Evolutionary conservation across 306 rosid species (phyloP), one percentile per base, ranked within the genome.

Genomic region (Sicyos baderoa): DNA sequence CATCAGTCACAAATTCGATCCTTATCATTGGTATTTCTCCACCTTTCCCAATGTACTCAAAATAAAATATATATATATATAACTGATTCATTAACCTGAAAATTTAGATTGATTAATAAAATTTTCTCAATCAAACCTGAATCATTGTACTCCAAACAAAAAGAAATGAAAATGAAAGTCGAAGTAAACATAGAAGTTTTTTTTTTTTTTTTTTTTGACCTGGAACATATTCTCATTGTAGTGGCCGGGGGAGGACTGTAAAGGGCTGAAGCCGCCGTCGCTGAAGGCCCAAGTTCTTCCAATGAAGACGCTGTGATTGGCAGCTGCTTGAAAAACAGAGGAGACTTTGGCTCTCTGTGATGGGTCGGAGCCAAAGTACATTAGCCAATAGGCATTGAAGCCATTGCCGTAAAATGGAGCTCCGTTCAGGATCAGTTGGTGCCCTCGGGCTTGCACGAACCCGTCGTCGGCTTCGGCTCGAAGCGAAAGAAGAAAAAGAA

Each of bases 281-380:
- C 85, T 84, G 77, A 93, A 90, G 72, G 99, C 99, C 99, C 96
- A 88, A 68, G 96, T 82, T 74, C 99, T 88, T 16, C 81, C 90
- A 0, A 94, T 79, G 71, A 80, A 79, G 48, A 90, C 95, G 57
- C 91, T 90, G 54, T 81, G 83, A 45, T 57, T 64, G 23, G 72
- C 16, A 52, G 99, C 99, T 27, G 85, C 77, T 83, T 83, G 83
- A 78, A 88, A 88, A 4, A 89, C 75, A 22, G 91, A 85, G 3
- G 96, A 68, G 4, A 94, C 89, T 27, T 86, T 88, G 82, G 53
- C 68, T 80, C 90, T 86, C 76, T 86, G 90, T 8, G 96, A 88
- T 2, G 91, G 80, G 62, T 94, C 97, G 19, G 97, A 81, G 15
- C 90, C 96, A 54, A 85, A 4, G 56, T 80, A 88, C 99, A 88